Conservation (phyloP, 2,329 filamentous ascomycete genomes). For the Daldinia eschscholtzii region DNA sequence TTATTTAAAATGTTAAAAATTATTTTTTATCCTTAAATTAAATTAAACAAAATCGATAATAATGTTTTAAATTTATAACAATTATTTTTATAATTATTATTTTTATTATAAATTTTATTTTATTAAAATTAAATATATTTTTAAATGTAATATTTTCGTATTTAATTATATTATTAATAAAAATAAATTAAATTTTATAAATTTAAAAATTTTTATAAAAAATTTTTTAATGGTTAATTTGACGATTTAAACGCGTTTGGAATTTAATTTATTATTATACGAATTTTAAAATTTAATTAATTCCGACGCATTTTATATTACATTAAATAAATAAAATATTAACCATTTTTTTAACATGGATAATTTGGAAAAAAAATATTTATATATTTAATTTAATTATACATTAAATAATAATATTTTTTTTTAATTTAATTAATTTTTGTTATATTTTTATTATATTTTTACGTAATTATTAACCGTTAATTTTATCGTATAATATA, state of each 20-base stretch:
- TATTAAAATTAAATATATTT: constrained; percentile 1
- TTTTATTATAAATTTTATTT: constrained; percentile 6
- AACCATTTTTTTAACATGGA: background rate
- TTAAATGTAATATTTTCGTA: background rate
- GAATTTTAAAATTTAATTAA: background rate
- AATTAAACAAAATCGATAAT: background rate
- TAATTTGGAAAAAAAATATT: background rate
- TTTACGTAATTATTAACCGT: background rate
- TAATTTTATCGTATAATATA: background rate
- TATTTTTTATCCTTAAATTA: background rate
- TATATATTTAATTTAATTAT: background rate
- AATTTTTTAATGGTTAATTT: background rate
- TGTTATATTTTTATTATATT: background rate
- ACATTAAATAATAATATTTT: background rate
- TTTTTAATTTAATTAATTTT: background rate
- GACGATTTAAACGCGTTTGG: too few species aligned
- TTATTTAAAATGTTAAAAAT: too few species aligned
- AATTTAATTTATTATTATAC: too few species aligned
- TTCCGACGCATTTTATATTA: background rate
- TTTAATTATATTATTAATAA: constrained; percentile 1
- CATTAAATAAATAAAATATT: background rate
- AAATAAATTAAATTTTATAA: background rate
- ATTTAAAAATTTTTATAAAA: background rate
- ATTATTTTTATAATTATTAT: constrained; percentile 6
- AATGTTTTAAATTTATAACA: constrained; percentile 3